Evolutionary conservation across 2,329 filamentous ascomycete species (phyloP).

Genomic region (Curvularia lunata): DNA sequence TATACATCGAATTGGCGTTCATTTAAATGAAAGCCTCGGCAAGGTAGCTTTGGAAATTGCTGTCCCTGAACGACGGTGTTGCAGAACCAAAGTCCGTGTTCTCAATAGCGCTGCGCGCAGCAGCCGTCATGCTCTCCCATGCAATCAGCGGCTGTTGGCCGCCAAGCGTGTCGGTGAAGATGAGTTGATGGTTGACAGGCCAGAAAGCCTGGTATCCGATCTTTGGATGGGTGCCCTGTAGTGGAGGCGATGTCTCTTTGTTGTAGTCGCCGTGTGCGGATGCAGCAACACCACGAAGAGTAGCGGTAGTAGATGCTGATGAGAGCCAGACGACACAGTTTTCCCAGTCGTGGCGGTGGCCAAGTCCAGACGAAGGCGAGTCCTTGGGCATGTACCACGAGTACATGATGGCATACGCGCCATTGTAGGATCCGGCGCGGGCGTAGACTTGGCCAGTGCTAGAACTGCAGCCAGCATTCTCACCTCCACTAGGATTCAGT

Average conservation of each 20-base stretch:
- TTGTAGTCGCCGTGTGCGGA: slow-evolving; percentile 58
- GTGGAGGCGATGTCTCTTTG: slow-evolving; percentile 38
- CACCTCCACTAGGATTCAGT: slow-evolving; percentile 50
- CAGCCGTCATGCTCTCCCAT: slow-evolving; percentile 57
- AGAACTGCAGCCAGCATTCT: slow-evolving; percentile 51
- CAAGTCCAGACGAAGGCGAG: slow-evolving; percentile 52
- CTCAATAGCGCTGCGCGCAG: slow-evolving; percentile 53
- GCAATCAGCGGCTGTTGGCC: slow-evolving; percentile 57
- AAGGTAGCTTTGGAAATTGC: slow-evolving; percentile 57
- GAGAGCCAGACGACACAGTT: slow-evolving; percentile 61
- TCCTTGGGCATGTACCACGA: slow-evolving; percentile 61
- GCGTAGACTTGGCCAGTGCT: slow-evolving; percentile 61
- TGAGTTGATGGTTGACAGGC: slow-evolving; percentile 57
- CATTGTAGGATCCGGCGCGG: slow-evolving; percentile 52
- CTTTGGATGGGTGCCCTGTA: slow-evolving; percentile 53
- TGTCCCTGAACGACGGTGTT: slow-evolving; percentile 58
- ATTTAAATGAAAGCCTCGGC: slow-evolving; percentile 11
- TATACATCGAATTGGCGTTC: too few species aligned
- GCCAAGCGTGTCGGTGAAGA: slow-evolving; percentile 51
- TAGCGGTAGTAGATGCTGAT: slow-evolving; percentile 48
- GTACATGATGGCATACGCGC: slow-evolving; percentile 59
- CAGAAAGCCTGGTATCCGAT: slow-evolving; percentile 59
- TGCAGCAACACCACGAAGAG: slow-evolving; percentile 58
- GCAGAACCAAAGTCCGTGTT: slow-evolving; percentile 56
- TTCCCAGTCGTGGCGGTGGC: slow-evolving; percentile 64